Evolutionary conservation across 805 yeast genomes (phyloP).

Genomic region (Peterozyma xylosa): DNA sequence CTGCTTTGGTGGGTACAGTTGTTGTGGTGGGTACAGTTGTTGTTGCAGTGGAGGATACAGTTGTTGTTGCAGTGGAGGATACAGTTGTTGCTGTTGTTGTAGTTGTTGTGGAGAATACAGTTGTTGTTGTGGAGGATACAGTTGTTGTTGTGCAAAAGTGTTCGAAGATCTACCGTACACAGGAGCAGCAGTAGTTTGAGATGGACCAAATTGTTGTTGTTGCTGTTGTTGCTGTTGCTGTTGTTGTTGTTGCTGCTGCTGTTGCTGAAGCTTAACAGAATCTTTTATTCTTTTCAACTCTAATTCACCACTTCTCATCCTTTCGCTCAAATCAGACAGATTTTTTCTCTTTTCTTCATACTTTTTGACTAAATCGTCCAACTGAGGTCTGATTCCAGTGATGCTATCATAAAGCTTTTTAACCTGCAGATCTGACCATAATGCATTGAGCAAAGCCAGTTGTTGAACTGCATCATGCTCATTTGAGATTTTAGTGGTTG

Average conservation of each 20-base stretch:
- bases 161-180: constrained; percentile 22
- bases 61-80: constrained; percentile 1
- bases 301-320: constrained; percentile 60
- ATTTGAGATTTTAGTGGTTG: constrained; percentile 24
- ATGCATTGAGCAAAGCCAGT: constrained; percentile 17
- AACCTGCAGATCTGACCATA: constrained; percentile 51
- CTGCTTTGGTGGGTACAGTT: background rate
- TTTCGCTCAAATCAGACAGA: constrained; percentile 59
- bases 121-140: constrained; percentile 14
- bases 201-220: constrained; percentile 22
- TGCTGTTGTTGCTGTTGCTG: background rate
- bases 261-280: constrained; percentile 22
- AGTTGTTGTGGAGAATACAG: background rate
- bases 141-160: constrained; percentile 29
- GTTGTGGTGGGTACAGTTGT: background rate
- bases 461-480: constrained; percentile 3
- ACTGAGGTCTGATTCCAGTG: constrained; percentile 63
- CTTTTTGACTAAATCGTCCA: constrained; percentile 71
- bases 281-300: constrained; percentile 67
- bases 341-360: constrained; percentile 76
- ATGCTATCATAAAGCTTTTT: constrained; percentile 68
- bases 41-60: background rate
- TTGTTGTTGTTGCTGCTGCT: constrained; percentile 18
- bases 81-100: background rate
- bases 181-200: constrained; percentile 25